Evolutionary conservation across 2,329 filamentous ascomycete genomes (phyloP).

Genomic region (Fonsecaea multimorphosa): DNA sequence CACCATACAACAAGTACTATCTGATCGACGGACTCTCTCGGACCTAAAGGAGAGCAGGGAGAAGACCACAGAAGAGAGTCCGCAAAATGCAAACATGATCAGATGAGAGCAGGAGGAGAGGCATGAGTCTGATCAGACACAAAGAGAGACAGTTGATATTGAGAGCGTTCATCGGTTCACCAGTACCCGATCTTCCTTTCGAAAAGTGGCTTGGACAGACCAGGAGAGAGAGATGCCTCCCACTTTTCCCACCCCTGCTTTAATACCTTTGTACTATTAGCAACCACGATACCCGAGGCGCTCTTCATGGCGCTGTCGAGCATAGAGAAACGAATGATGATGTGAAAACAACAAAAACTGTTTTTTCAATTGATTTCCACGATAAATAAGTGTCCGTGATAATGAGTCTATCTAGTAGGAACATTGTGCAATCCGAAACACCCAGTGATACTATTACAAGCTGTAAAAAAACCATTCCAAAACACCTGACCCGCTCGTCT

Average conservation of each 20-base stretch:
- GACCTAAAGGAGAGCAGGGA: not conserved
- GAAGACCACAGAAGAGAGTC: constrained; percentile 3
- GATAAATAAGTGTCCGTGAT: not conserved
- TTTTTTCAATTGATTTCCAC: not conserved
- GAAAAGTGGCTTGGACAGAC: constrained; percentile 1
- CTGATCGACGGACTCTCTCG: constrained; percentile 24
- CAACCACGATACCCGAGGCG: constrained; percentile 12
- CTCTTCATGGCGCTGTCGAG: constrained; percentile 12
- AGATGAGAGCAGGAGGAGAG: not conserved
- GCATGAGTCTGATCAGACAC: no score
- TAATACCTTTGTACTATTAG: constrained; percentile 9
- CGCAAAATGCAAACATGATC: not conserved
- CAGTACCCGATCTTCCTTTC: not conserved
- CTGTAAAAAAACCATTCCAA: no score
- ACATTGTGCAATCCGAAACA: no score
- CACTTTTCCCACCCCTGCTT: not conserved
- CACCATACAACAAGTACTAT: constrained; percentile 35
- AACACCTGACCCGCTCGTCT: no score
- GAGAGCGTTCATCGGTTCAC: not conserved
- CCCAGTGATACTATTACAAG: no score
- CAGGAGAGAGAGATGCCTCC: not conserved
- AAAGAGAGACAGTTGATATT: not conserved
- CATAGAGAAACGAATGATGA: constrained; percentile 19
- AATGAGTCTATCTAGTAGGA: no score
- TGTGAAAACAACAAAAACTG: not conserved